Evolutionary conservation across 225 moss, liverwort and hornwort genomes (phyloP).

Genomic region (Sphagnum tenellum): DNA sequence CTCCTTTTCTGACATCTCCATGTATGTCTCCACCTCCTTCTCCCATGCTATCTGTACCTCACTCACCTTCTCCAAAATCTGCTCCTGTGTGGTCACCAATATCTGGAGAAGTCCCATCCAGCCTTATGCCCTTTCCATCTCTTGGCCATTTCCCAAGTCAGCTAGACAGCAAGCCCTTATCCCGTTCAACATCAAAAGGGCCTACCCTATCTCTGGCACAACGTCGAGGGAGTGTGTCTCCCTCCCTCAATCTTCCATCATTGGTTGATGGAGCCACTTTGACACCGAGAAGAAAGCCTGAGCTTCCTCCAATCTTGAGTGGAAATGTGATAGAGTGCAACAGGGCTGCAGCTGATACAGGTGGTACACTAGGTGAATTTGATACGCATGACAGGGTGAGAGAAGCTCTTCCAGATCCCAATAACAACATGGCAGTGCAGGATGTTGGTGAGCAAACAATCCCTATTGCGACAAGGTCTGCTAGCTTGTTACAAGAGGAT

Average conservation of each 20-base stretch:
- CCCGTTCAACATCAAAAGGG: neutral
- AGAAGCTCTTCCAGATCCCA: too few species aligned
- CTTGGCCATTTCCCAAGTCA: constrained; percentile 4
- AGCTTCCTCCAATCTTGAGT: constrained; percentile 4
- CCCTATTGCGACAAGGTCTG: neutral
- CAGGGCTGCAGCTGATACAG: neutral
- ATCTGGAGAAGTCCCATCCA: neutral
- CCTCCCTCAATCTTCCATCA: constrained; percentile 2
- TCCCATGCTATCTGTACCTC: constrained; percentile 9
- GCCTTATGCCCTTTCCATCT: neutral
- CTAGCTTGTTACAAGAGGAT: constrained; percentile 6
- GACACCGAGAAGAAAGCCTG: neutral
- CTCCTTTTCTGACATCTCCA: constrained; percentile 6
- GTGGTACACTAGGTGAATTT: too few species aligned
- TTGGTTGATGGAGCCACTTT: constrained; percentile 2
- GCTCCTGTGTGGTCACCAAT: constrained; percentile 11
- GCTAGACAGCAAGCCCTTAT: neutral
- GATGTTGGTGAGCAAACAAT: too few species aligned
- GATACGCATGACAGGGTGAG: too few species aligned
- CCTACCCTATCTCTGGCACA: neutral
- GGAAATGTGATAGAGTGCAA: constrained; percentile 1
- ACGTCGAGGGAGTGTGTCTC: constrained; percentile 6
- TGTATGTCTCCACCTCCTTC: constrained; percentile 11
- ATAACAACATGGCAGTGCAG: too few species aligned
- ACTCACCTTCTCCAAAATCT: constrained; percentile 11